phyloP scores from a whole-genome alignment of 164 flowering plant species.

The Liquidambar formosana region DNA sequence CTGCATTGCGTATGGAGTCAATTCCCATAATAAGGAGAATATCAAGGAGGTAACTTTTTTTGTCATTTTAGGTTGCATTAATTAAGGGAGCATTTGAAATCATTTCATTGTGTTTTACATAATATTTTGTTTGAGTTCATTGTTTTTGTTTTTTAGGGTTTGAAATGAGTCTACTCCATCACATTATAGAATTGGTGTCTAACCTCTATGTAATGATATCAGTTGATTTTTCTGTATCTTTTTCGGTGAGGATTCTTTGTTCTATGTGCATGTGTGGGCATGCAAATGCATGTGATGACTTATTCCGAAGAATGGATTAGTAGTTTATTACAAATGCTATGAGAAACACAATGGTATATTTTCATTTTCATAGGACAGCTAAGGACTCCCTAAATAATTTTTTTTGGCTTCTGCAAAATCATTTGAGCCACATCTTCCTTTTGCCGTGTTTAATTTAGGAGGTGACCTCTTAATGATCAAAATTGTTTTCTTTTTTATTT shows the following conservation, averaged over 20 bases:
- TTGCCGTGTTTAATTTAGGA: not conserved
- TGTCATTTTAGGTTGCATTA: not conserved
- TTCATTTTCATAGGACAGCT: too few species aligned
- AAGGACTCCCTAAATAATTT: too few species aligned
- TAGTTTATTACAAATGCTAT: too few species aligned
- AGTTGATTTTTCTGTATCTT: not conserved
- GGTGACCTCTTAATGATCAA: too few species aligned
- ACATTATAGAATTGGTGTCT: not conserved
- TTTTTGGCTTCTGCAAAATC: not conserved
- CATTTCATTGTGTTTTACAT: not conserved
- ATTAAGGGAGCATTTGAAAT: not conserved
- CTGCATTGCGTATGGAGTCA: constrained; percentile 48
- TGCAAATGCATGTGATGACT: too few species aligned
- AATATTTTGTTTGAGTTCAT: not conserved
- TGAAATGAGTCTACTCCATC: not conserved
- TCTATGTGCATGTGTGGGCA: too few species aligned
- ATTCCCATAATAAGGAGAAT: constrained; percentile 76
- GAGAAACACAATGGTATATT: too few species aligned
- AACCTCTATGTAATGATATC: not conserved
- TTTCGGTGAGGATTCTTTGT: not conserved
- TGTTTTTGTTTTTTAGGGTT: not conserved
- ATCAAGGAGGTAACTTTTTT: constrained; percentile 53
- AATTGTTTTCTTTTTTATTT: too few species aligned
- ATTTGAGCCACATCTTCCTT: not conserved
- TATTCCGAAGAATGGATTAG: too few species aligned